Percentiles rank a stretch among this genome's conserved stretches.
Conservation (phyloP, 2,329 filamentous ascomycete species). For the Fusarium miscanthi region DNA sequence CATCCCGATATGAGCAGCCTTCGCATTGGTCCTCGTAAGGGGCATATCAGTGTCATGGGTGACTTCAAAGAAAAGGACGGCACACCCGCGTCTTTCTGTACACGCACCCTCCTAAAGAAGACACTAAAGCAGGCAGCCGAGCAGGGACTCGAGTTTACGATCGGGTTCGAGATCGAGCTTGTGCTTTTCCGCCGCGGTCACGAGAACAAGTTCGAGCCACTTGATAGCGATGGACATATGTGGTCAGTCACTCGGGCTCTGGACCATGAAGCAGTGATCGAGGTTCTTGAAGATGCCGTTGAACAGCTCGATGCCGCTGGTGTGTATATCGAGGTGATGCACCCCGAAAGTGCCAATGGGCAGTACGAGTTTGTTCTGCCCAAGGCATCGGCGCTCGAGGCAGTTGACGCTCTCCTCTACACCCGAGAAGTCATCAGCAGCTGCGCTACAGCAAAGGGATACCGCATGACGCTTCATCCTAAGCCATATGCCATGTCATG, state of each 20-base stretch:
- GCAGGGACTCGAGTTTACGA: constrained; percentile 67
- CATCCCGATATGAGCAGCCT: constrained; percentile 74
- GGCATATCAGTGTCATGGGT: constrained; percentile 74
- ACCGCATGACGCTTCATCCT: constrained; percentile 78
- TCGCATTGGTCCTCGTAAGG: constrained; percentile 65
- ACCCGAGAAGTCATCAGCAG: constrained; percentile 75
- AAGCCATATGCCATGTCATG: constrained; percentile 69
- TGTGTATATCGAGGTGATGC: constrained; percentile 77
- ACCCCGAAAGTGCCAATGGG: constrained; percentile 77
- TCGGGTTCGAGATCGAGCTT: constrained; percentile 88
- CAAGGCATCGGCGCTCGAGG: constrained; percentile 69
- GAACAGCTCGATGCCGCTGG: constrained; percentile 68
- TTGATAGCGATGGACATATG: constrained; percentile 72
- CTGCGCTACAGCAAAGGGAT: constrained; percentile 69
- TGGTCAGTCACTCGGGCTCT: constrained; percentile 76
- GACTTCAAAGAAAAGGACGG: constrained; percentile 71
- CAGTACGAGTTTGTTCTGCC: constrained; percentile 84
- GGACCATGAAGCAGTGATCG: constrained; percentile 65
- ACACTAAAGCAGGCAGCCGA: constrained; percentile 63
- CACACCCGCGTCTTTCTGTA: constrained; percentile 66
- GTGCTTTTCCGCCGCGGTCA: constrained; percentile 68
- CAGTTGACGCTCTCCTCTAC: constrained; percentile 78
- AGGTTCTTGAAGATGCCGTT: constrained; percentile 74
- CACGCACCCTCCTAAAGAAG: constrained; percentile 70
- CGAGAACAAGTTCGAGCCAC: constrained; percentile 52